Percentiles rank a stretch among this genome's conserved stretches.
Evolutionary conservation across 176 grass and related monocot genomes (phyloP).

Genomic region (Oryza rufipogon): DNA sequence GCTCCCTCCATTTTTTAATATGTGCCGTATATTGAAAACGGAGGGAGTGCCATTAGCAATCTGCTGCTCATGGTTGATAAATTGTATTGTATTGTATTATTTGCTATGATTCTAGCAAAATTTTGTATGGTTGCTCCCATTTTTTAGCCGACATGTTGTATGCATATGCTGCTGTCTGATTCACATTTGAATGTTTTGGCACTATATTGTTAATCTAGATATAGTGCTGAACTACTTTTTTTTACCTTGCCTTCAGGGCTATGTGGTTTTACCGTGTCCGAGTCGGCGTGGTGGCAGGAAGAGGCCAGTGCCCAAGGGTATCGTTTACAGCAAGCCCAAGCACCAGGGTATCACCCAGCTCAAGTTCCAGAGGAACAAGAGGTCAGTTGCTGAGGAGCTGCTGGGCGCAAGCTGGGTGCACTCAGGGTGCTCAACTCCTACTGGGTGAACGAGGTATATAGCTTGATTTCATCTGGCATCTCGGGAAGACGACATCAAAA

Average conservation of each 20-base stretch:
- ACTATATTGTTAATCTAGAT: background rate
- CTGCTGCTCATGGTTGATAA: background rate
- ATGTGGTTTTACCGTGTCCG: constrained; percentile 60
- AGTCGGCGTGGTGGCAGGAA: constrained; percentile 76
- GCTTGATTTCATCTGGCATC: background rate
- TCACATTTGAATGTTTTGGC: background rate
- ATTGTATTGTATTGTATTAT: background rate
- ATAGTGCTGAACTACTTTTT: background rate
- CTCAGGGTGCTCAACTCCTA: constrained; percentile 91
- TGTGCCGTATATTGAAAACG: too few relatives aligned
- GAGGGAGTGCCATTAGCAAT: background rate
- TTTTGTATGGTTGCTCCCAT: background rate
- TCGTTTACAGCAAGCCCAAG: constrained; percentile 89
- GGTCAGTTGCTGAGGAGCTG: constrained; percentile 89
- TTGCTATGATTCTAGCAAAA: background rate
- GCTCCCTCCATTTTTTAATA: too few relatives aligned
- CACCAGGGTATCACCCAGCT: constrained; percentile 94
- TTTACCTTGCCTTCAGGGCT: constrained; percentile 38
- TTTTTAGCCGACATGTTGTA: background rate
- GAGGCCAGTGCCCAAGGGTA: constrained; percentile 81
- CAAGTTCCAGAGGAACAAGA: constrained; percentile 96
- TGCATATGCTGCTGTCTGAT: background rate
- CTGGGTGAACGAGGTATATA: constrained; percentile 88
- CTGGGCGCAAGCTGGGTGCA: constrained; percentile 46
- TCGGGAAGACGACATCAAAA: background rate